These are phyloP conservation scores for Nicotiana sylvestris DNA, from an alignment of 257 asterid genomes.

Conservation along the genomic window DNA sequence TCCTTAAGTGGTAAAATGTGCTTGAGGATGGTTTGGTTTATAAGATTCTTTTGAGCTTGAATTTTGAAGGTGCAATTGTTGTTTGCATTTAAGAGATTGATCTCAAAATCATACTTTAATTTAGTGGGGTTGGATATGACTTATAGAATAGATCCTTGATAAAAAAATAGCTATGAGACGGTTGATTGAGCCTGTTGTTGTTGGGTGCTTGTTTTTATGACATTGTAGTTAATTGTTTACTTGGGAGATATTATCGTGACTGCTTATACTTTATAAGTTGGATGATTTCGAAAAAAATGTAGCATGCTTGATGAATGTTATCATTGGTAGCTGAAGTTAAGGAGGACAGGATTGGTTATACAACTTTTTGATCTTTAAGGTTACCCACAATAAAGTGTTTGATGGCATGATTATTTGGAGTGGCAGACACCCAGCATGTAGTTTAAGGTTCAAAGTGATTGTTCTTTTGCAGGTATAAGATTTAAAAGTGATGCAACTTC, in stretches of 20 bases:
- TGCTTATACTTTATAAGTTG: no score
- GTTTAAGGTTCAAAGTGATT: neutral
- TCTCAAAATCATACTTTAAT: neutral
- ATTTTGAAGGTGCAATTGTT: neutral
- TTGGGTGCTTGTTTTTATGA: neutral
- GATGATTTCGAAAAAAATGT: no score
- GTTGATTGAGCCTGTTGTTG: neutral
- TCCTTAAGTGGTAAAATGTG: neutral
- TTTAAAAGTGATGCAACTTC: neutral
- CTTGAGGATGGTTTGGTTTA: neutral
- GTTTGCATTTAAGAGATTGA: neutral
- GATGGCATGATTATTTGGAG: neutral
- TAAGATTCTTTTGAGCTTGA: neutral
- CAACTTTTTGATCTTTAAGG: neutral
- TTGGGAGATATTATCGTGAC: no score
- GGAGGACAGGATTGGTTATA: neutral
- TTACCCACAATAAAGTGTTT: neutral
- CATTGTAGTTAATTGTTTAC: no score
- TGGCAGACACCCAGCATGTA: neutral
- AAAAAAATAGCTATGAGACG: no score
- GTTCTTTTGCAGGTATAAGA: no score
- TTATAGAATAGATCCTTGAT: neutral
- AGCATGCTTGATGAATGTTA: neutral
- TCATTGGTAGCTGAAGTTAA: neutral
- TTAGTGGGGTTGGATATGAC: neutral